Conservation (phyloP, 1,284 basidiomycete species). For the Baeospora myosura region DNA sequence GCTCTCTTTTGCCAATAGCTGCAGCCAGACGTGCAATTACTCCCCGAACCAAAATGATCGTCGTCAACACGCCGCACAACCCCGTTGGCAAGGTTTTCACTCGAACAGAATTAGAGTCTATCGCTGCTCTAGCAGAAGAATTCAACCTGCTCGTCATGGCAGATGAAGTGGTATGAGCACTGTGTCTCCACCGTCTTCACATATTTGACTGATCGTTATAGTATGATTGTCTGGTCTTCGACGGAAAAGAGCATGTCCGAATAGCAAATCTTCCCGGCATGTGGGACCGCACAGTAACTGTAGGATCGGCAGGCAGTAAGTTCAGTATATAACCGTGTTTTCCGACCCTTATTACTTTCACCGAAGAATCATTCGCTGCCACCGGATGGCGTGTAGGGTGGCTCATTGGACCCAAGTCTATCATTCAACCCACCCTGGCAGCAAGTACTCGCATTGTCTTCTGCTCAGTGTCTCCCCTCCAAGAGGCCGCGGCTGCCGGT, state of each 20-base stretch:
- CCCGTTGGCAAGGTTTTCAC: constrained; percentile 95
- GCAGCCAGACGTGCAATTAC: constrained; percentile 68
- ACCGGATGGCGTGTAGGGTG: constrained; percentile 99
- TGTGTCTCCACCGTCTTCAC: background rate
- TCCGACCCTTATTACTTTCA: background rate
- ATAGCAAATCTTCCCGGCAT: constrained; percentile 93
- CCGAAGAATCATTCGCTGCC: constrained; percentile 87
- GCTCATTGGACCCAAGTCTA: constrained; percentile 81
- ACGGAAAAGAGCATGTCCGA: constrained; percentile 82
- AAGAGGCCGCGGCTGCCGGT: constrained; percentile 87
- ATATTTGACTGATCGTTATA: constrained; percentile 22
- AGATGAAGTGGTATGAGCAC: constrained; percentile 85
- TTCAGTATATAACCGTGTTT: constrained; percentile 3
- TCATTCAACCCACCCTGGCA: constrained; percentile 83
- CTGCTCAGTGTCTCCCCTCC: constrained; percentile 85
- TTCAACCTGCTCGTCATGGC: constrained; percentile 90
- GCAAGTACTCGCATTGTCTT: constrained; percentile 94
- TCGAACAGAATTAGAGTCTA: constrained; percentile 71
- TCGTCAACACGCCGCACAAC: constrained; percentile 94
- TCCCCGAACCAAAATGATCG: constrained; percentile 85
- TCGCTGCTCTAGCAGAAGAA: constrained; percentile 85
- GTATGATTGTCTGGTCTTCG: constrained; percentile 94
- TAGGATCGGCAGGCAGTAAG: constrained; percentile 45
- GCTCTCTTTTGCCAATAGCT: background rate
- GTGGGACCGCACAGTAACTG: constrained; percentile 78